Evolutionary conservation across 2,329 filamentous ascomycete species (phyloP).

Genomic region (Biscogniauxia marginata): DNA sequence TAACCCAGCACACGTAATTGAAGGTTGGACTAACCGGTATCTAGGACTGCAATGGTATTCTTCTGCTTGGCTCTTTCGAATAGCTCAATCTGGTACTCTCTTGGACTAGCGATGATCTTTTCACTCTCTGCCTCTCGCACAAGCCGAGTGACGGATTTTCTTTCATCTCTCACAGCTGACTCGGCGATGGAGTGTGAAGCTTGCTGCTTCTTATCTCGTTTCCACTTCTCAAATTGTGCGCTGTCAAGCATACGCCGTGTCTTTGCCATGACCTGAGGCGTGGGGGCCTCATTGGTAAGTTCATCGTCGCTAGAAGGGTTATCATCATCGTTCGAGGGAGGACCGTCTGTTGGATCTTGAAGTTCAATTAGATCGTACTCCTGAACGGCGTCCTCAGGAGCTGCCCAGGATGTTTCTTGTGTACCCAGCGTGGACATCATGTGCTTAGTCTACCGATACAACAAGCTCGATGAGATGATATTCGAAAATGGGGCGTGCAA

Average conservation of each 20-base stretch:
- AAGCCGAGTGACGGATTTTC: slow-evolving; percentile 34
- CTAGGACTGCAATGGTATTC: slow-evolving; percentile 90
- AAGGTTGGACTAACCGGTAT: slow-evolving; percentile 61
- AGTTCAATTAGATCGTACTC: too few relatives aligned
- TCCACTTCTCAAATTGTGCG: slow-evolving; percentile 20
- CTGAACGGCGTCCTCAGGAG: too few relatives aligned
- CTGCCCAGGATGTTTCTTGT: too few relatives aligned
- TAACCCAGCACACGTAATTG: background rate
- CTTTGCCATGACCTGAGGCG: background rate
- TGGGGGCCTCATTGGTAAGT: background rate
- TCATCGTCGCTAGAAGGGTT: slow-evolving; percentile 1
- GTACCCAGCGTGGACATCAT: too few relatives aligned
- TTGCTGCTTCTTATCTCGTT: slow-evolving; percentile 19
- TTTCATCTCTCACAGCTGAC: slow-evolving; percentile 17
- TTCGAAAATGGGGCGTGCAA: too few relatives aligned
- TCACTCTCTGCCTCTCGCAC: slow-evolving; percentile 38
- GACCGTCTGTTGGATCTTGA: background rate
- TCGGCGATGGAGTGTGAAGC: slow-evolving; percentile 8
- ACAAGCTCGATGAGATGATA: too few relatives aligned
- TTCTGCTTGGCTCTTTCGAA: slow-evolving; percentile 81
- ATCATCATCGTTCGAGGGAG: background rate
- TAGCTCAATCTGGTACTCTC: slow-evolving; percentile 89
- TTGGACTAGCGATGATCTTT: slow-evolving; percentile 70
- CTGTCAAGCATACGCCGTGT: slow-evolving; percentile 14
- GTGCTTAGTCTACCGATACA: too few relatives aligned